Evolutionary conservation across 176 grass and related monocot species (phyloP), one percentile per base, ranked within the genome.

Genomic region (Thinopyrum elongatum): DNA sequence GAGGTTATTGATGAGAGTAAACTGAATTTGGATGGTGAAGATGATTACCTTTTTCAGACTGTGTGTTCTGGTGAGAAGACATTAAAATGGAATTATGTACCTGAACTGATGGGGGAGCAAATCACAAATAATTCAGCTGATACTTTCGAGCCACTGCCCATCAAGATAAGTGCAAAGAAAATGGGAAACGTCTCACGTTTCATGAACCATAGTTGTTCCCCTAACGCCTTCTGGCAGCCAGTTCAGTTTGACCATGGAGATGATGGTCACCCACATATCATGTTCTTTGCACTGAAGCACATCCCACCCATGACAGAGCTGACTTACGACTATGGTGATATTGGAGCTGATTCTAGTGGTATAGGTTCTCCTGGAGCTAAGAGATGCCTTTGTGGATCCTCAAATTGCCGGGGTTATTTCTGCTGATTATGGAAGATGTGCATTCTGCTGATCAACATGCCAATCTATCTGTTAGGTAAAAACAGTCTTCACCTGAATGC

Each of bases 221-320:
- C 95, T 74, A 98, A 95, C 74, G 35, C 91, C 71, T 92, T 98
- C 63, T 98, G 95, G 93, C 95, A 98, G 47, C 89, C 93, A 65
- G 89, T 98, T 83, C 90, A 92, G 34, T 89, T 91, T 93, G 93
- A 95, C 81, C 89, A 95, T 87, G 87, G 82, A 83, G 93, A 95
- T 83, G 86, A 90, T 58, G 62, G 49, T 17, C 79, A 82, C 51
- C 93, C 93, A 1, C 95, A 98, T 84, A 94, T 98, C 60, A 98
- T 98, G 95, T 95, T 98, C 66, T 98, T 98, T 81, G 93, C 95
- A 25, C 39, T 98, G 33, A 98, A 98, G 69, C 95, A 98, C 69
- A 95, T 98, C 88, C 93, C 95, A 76, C 95, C 91, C 39, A 90
- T 98, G 95, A 92, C 95, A 79, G 95, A 98, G 83, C 39, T 98